Evolutionary conservation across 2,329 filamentous ascomycete species (phyloP).

Genomic region (Venturia oleaginea): DNA sequence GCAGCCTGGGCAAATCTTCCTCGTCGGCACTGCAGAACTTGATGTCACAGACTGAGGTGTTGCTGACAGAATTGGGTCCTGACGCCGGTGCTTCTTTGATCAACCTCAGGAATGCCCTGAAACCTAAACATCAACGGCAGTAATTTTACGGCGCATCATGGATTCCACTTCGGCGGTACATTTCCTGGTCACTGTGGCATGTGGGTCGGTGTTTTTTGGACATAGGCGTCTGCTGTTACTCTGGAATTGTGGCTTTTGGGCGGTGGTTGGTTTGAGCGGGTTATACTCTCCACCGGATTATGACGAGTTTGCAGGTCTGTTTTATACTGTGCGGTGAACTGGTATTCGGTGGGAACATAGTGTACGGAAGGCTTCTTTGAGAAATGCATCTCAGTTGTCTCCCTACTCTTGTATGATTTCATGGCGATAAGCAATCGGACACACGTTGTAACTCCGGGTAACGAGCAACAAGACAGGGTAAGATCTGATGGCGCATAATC

Average conservation of each 20-base stretch:
- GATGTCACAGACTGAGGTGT: constrained; percentile 74
- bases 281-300: constrained; percentile 8
- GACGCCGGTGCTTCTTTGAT: constrained; percentile 69
- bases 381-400: not conserved
- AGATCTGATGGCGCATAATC: not conserved
- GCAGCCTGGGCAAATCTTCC: constrained; percentile 83
- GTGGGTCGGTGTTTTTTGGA: constrained; percentile 1
- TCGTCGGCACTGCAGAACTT: constrained; percentile 76
- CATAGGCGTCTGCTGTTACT: not conserved
- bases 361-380: not conserved
- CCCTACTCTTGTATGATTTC: too few species aligned
- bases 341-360: not conserved
- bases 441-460: not conserved
- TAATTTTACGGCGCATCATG: not conserved
- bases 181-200: not conserved
- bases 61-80: constrained; percentile 73
- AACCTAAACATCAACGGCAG: not conserved
- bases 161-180: not conserved
- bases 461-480: not conserved
- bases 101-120: constrained; percentile 34
- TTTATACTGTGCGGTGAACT: not conserved
- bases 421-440: too few species aligned
- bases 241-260: not conserved
- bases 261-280: not conserved
- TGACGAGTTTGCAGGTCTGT: not conserved